phyloP scores from a whole-genome alignment of 1,139 yeast genomes.

The Protomyces pachydermus region DNA sequence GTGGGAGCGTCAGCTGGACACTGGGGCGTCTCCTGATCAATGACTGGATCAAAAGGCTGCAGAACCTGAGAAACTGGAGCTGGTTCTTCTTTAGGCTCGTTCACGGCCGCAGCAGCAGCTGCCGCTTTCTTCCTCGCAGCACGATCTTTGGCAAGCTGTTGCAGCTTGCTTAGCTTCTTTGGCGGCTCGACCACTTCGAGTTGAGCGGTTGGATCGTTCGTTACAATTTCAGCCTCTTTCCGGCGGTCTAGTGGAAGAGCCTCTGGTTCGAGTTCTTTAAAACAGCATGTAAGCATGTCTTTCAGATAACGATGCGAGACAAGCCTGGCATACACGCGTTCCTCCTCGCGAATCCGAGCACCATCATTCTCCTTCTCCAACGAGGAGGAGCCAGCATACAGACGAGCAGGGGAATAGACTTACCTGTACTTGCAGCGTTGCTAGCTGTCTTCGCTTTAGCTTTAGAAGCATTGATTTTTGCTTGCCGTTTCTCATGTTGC shows the following conservation, averaged over 20 bases:
- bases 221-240: neutral
- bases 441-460: constrained; percentile 22
- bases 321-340: neutral
- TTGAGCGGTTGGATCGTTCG: neutral
- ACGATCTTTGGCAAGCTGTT: constrained; percentile 49
- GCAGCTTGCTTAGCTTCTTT: constrained; percentile 43
- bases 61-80: neutral
- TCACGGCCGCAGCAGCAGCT: constrained; percentile 25
- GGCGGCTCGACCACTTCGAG: constrained; percentile 24
- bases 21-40: neutral
- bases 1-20: neutral
- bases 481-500: constrained; percentile 27
- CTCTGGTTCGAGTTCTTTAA: neutral
- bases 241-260: neutral
- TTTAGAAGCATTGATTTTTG: constrained; percentile 15
- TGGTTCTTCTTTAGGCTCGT: neutral
- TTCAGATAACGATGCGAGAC: neutral
- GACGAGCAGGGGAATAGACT: constrained; percentile 8
- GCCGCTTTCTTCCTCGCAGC: constrained; percentile 34
- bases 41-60: neutral
- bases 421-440: constrained; percentile 29
- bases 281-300: neutral
- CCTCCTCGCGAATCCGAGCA: neutral
- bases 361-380: neutral
- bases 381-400: constrained; percentile 1